phyloP scores from a whole-genome alignment of 139 green algal genomes.

The Auxenochlorella pyrenoidosa region DNA sequence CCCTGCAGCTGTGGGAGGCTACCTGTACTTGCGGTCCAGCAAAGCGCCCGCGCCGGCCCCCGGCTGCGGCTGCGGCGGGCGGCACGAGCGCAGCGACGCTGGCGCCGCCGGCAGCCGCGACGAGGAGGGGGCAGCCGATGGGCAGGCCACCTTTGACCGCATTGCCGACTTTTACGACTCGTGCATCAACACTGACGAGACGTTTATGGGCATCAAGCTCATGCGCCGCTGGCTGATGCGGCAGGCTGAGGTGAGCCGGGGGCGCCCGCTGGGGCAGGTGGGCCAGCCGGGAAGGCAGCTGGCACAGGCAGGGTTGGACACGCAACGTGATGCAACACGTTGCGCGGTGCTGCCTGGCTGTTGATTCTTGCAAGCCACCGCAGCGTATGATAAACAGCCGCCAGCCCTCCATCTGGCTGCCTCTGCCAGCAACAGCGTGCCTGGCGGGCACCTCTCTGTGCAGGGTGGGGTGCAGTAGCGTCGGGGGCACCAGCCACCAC shows the following conservation, averaged over 20 bases:
- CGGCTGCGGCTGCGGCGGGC: conserved; percentile 13
- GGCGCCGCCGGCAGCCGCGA: background rate
- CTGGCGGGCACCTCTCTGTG: no score
- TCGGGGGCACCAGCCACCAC: no score
- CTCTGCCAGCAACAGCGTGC: no score
- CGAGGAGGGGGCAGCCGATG: background rate
- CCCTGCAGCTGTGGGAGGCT: conserved; percentile 4
- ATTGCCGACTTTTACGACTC: conserved; percentile 64
- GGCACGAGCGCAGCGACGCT: background rate
- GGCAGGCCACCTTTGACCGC: conserved; percentile 49
- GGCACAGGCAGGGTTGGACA: no score
- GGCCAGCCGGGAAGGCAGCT: background rate
- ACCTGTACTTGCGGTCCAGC: conserved; percentile 26
- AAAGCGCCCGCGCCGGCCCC: conserved; percentile 25
- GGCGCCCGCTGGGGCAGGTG: no score
- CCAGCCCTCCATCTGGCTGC: no score
- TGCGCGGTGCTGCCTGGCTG: no score
- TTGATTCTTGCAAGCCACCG: no score
- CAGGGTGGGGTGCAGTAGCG: no score
- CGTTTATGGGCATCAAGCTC: conserved; percentile 66
- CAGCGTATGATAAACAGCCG: no score
- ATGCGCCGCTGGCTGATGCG: conserved; percentile 60
- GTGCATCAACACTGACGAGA: conserved; percentile 64
- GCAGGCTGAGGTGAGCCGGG: conserved; percentile 53
- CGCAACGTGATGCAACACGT: no score